Evolutionary conservation across 2,329 filamentous ascomycete species (phyloP).

Genomic region (Penicillium occitanis): DNA sequence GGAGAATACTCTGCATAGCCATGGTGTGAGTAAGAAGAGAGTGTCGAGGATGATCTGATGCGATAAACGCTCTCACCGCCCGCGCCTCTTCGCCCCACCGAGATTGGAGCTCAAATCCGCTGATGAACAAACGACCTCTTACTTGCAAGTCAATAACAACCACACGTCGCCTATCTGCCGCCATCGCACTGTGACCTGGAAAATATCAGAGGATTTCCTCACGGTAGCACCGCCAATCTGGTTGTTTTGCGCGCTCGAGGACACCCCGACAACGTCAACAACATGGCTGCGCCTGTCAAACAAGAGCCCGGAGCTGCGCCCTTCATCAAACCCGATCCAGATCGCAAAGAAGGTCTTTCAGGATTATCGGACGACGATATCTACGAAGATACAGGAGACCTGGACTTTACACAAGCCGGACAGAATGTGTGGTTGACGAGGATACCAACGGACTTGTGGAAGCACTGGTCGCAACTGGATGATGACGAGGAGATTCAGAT

Average conservation of each 20-base stretch:
- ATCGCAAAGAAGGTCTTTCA: conserved; percentile 38
- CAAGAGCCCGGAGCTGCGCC: conserved; percentile 41
- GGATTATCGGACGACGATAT: conserved; percentile 63
- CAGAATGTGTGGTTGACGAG: conserved; percentile 69
- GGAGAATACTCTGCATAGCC: background rate
- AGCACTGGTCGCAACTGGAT: conserved; percentile 72
- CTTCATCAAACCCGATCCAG: conserved; percentile 45
- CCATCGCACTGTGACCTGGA: too few relatives aligned
- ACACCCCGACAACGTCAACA: conserved; percentile 15
- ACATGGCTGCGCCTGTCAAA: conserved; percentile 41
- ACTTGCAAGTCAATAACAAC: background rate
- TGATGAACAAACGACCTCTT: background rate
- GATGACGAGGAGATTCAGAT: conserved; percentile 81
- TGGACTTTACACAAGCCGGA: conserved; percentile 56
- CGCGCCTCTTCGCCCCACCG: conserved; percentile 9
- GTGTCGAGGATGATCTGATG: conserved; percentile 11
- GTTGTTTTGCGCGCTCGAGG: background rate
- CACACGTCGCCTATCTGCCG: background rate
- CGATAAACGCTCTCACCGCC: conserved; percentile 3
- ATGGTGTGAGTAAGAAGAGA: too few relatives aligned
- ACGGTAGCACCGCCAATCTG: too few relatives aligned
- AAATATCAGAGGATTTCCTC: too few relatives aligned
- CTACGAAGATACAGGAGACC: conserved; percentile 66
- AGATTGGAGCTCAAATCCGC: conserved; percentile 21
- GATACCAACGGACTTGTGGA: conserved; percentile 76